Percentiles rank a stretch among this genome's conserved stretches.
Conservation (phyloP, 1,284 basidiomycete species). For the Boletus semigastroideus region DNA sequence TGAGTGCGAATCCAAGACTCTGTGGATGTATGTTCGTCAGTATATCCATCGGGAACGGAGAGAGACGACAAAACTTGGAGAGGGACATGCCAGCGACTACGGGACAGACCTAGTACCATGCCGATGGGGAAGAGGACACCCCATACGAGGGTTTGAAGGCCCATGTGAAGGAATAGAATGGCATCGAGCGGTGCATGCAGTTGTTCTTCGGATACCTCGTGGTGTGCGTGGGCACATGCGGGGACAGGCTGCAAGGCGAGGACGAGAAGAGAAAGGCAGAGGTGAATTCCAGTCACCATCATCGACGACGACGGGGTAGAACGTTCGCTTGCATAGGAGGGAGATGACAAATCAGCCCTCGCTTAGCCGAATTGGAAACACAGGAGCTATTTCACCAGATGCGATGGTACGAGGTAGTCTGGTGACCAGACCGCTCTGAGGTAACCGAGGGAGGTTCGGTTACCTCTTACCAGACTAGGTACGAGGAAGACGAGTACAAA, state of each 20-base stretch:
- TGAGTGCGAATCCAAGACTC: conserved; percentile 67
- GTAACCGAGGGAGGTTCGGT: too few relatives aligned
- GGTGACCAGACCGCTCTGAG: too few relatives aligned
- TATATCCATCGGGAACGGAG: neutral
- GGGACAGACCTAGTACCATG: conserved; percentile 82
- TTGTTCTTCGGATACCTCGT: conserved; percentile 64
- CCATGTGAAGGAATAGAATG: conserved; percentile 80
- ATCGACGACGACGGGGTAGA: neutral
- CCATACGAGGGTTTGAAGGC: conserved; percentile 76
- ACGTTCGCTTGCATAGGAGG: neutral
- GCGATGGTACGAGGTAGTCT: neutral
- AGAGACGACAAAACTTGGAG: conserved; percentile 55
- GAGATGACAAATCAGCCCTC: neutral
- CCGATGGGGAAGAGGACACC: conserved; percentile 82
- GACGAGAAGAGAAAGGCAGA: conserved; percentile 16
- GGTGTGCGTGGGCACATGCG: conserved; percentile 55
- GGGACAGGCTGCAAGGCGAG: conserved; percentile 5
- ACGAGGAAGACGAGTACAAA: too few relatives aligned
- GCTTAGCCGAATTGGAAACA: neutral
- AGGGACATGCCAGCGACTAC: conserved; percentile 85
- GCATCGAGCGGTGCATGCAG: conserved; percentile 69
- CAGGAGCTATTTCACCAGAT: neutral
- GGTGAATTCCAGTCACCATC: neutral
- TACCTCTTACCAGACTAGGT: too few relatives aligned
- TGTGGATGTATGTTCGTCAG: conserved; percentile 32